These are phyloP conservation scores for Aurinia saxatilis DNA, from an alignment of 345 rosid genomes.

Conservation along the genomic window DNA sequence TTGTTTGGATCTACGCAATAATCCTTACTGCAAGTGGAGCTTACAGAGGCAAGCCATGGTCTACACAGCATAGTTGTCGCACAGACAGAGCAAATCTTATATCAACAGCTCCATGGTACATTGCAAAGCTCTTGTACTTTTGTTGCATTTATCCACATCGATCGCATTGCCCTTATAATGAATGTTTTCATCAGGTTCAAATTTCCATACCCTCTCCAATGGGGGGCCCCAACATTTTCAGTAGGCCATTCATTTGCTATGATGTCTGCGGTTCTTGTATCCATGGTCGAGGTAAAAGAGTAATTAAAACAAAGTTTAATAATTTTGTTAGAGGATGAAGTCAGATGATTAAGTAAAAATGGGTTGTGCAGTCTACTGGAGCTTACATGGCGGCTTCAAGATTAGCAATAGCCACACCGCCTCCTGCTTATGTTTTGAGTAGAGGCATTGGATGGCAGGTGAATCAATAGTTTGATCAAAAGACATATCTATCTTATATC, in stretches of 20 bases:
- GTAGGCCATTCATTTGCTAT: slow-evolving; percentile 93
- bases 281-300: slow-evolving; percentile 93
- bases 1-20: slow-evolving; percentile 79
- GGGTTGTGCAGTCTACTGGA: slow-evolving; percentile 65
- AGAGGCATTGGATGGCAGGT: slow-evolving; percentile 99
- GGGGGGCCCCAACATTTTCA: slow-evolving; percentile 98
- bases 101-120: slow-evolving; percentile 97
- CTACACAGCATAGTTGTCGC: slow-evolving; percentile 76
- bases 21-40: slow-evolving; percentile 91
- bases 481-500: neutral
- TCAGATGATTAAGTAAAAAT: neutral
- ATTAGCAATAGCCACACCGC: slow-evolving; percentile 95
- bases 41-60: slow-evolving; percentile 46
- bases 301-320: too few species aligned
- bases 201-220: slow-evolving; percentile 94
- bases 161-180: neutral
- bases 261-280: slow-evolving; percentile 91
- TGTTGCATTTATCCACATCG: neutral
- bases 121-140: neutral
- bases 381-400: slow-evolving; percentile 97
- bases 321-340: neutral
- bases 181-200: slow-evolving; percentile 55
- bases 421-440: slow-evolving; percentile 94
- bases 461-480: neutral
- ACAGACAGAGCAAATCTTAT: slow-evolving; percentile 72